phyloP scores from a whole-genome alignment of 345 rosid genomes.

The Camelina laxa region DNA sequence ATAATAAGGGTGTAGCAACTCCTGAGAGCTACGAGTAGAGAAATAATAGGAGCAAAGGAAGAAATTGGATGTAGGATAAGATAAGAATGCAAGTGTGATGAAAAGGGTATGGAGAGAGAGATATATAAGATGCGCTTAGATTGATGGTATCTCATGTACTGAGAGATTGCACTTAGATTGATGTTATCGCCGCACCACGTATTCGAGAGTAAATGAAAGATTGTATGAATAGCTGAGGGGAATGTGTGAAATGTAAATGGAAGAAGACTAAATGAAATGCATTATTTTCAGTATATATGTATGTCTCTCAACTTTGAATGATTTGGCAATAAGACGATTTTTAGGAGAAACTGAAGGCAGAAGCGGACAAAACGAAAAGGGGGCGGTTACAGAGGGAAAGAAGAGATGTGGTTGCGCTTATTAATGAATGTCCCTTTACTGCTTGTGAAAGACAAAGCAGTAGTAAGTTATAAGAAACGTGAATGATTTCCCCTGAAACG shows the following conservation, averaged over 20 bases:
- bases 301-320: constrained; percentile 3
- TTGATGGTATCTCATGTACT: constrained; percentile 17
- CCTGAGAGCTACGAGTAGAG: constrained; percentile 44
- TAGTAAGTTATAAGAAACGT: constrained; percentile 11
- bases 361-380: constrained; percentile 28
- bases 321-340: background rate
- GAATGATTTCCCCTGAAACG: constrained; percentile 20
- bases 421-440: background rate
- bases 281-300: constrained; percentile 21
- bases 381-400: constrained; percentile 3
- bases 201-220: constrained; percentile 20
- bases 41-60: constrained; percentile 24
- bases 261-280: constrained; percentile 28
- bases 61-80: constrained; percentile 28
- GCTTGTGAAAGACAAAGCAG: constrained; percentile 6
- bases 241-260: constrained; percentile 38
- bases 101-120: constrained; percentile 23
- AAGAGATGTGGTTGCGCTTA: constrained; percentile 13
- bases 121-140: constrained; percentile 32
- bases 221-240: constrained; percentile 13
- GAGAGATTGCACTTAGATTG: constrained; percentile 7
- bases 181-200: background rate
- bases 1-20: constrained; percentile 33
- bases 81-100: constrained; percentile 34
- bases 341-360: constrained; percentile 4